A percentile compares a stretch with the other conserved stretches of the same genome.
These are phyloP conservation scores for Castanea mollissima DNA, from an alignment of 306 rosid species.

Conservation along the genomic window DNA sequence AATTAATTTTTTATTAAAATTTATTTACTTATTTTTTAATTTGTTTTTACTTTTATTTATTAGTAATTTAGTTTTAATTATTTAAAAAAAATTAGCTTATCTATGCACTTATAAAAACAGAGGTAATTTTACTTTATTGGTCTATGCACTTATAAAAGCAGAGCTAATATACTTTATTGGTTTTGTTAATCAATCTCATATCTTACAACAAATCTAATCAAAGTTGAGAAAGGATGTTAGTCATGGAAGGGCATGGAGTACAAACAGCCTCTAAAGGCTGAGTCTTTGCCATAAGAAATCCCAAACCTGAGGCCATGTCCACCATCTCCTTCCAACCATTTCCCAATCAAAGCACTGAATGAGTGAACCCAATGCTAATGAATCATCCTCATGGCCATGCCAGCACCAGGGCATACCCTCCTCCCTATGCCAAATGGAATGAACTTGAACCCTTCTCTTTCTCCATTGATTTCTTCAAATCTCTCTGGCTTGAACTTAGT, in stretches of 20 bases:
- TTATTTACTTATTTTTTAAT: no score
- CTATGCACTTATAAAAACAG: no score
- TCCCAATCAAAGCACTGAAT: slow-evolving; percentile 40
- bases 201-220: neutral
- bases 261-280: slow-evolving; percentile 39
- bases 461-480: slow-evolving; percentile 14
- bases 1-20: no score
- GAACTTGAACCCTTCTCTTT: slow-evolving; percentile 8
- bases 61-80: no score
- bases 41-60: no score
- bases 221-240: neutral
- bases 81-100: no score
- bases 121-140: no score
- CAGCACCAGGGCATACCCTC: slow-evolving; percentile 24
- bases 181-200: no score
- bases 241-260: neutral
- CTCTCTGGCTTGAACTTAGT: slow-evolving; percentile 35
- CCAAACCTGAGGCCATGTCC: slow-evolving; percentile 24
- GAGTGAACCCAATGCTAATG: slow-evolving; percentile 23
- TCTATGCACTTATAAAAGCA: no score
- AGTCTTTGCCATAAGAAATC: slow-evolving; percentile 15
- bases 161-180: no score
- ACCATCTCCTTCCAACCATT: slow-evolving; percentile 7
- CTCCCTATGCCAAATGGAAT: slow-evolving; percentile 28
- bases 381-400: neutral